Conservation (phyloP, 768 basidiomycete species). For the Amanita pseudoporphyria region DNA sequence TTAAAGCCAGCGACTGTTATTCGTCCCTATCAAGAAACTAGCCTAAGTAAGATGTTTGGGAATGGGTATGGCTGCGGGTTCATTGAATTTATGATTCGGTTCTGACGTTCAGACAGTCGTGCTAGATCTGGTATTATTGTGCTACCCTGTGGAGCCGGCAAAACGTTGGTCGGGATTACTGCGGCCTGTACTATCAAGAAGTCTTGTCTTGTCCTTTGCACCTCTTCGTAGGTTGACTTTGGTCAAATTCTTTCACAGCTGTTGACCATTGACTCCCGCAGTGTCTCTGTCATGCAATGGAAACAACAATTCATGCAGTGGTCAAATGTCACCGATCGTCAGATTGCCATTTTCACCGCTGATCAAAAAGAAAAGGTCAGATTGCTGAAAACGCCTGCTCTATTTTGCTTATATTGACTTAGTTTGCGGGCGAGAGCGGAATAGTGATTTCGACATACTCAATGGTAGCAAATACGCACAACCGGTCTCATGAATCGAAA, state of each 20-base stretch:
- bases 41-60: conserved; percentile 98
- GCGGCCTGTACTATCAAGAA: conserved; percentile 99
- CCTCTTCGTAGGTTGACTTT: conserved; percentile 72
- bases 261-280: conserved; percentile 18
- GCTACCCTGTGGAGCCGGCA: conserved; percentile 95
- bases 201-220: conserved; percentile 94
- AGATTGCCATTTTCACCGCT: conserved; percentile 96
- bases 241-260: neutral
- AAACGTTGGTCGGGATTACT: conserved; percentile 98
- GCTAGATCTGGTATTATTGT: conserved; percentile 98
- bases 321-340: conserved; percentile 95
- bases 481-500: conserved; percentile 97
- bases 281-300: conserved; percentile 98
- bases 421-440: conserved; percentile 96
- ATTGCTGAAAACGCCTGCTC: conserved; percentile 2
- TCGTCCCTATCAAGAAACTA: conserved; percentile 97
- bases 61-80: conserved; percentile 59
- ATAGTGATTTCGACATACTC: conserved; percentile 99
- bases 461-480: conserved; percentile 98
- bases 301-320: conserved; percentile 97
- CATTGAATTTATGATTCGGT: neutral
- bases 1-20: conserved; percentile 97
- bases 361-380: conserved; percentile 93
- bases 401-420: conserved; percentile 8
- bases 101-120: conserved; percentile 47